A percentile compares a stretch with the other conserved stretches of the same genome.
These are phyloP conservation scores for Trichosporon asahii DNA, from an alignment of 1,284 basidiomycete genomes.

Conservation along the genomic window DNA sequence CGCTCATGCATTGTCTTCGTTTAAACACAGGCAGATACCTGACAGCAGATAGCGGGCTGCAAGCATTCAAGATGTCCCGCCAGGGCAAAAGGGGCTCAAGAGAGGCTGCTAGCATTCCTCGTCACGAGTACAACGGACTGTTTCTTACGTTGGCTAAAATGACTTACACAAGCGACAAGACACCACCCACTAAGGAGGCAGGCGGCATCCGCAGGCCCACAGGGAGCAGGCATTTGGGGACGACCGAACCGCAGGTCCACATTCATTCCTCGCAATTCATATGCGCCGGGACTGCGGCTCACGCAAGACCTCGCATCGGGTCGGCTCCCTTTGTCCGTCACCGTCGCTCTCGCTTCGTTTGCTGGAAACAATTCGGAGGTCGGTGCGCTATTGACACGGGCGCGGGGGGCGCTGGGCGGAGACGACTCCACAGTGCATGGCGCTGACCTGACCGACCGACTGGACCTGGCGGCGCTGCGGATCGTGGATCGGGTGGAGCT, in stretches of 20 bases:
- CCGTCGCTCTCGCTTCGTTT: neutral
- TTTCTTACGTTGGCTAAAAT: neutral
- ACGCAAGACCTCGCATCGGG: neutral
- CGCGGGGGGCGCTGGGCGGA: neutral
- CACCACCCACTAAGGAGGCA: neutral
- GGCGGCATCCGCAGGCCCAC: neutral
- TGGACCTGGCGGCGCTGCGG: neutral
- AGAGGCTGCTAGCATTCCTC: neutral
- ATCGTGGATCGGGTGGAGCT: neutral
- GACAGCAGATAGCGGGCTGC: neutral
- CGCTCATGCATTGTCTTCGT: neutral
- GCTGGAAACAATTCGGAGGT: neutral
- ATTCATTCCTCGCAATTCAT: neutral
- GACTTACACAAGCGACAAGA: neutral
- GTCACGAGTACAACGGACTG: neutral
- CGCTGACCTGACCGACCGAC: neutral
- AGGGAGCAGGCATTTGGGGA: neutral
- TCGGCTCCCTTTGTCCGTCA: no score
- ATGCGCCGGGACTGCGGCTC: neutral
- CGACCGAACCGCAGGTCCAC: neutral
- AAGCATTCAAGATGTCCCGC: neutral
- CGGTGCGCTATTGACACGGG: neutral
- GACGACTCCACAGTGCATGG: neutral
- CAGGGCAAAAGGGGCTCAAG: neutral
- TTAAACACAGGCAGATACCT: neutral